These are phyloP conservation scores for Dothistroma septosporum DNA, from an alignment of 2,329 filamentous ascomycete genomes.

Conservation along the genomic window DNA sequence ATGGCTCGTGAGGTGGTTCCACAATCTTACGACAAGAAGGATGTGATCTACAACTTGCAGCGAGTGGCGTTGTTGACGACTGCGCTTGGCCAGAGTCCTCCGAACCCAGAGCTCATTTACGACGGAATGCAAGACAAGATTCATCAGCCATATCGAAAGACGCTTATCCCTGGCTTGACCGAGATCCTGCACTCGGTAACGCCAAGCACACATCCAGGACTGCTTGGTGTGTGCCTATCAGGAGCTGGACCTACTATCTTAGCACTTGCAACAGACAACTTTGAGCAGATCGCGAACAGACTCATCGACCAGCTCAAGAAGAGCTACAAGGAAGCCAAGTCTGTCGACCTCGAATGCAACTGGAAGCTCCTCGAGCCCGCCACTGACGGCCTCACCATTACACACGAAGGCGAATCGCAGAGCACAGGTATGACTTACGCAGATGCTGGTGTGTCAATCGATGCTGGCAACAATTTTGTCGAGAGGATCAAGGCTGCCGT, in stretches of 20 bases:
- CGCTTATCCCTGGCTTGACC: constrained; percentile 82
- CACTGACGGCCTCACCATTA: constrained; percentile 57
- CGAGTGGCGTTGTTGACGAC: constrained; percentile 86
- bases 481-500: constrained; percentile 87
- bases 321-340: constrained; percentile 38
- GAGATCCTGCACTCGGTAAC: constrained; percentile 91
- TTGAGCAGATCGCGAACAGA: constrained; percentile 75
- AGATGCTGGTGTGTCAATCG: constrained; percentile 87
- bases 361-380: constrained; percentile 90
- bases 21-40: constrained; percentile 69
- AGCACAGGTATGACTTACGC: constrained; percentile 70
- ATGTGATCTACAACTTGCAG: constrained; percentile 95
- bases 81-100: constrained; percentile 82
- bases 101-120: constrained; percentile 90
- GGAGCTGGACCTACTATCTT: constrained; percentile 94
- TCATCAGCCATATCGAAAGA: constrained; percentile 92
- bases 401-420: constrained; percentile 20
- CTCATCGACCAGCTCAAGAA: constrained; percentile 64
- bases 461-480: constrained; percentile 89
- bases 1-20: constrained; percentile 84
- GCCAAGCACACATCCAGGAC: constrained; percentile 76
- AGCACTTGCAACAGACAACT: constrained; percentile 84
- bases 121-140: constrained; percentile 98
- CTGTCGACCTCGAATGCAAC: constrained; percentile 64
- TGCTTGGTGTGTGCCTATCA: constrained; percentile 90